phyloP scores from a whole-genome alignment of 2,329 filamentous ascomycete species.

The Fusarium sp. region DNA sequence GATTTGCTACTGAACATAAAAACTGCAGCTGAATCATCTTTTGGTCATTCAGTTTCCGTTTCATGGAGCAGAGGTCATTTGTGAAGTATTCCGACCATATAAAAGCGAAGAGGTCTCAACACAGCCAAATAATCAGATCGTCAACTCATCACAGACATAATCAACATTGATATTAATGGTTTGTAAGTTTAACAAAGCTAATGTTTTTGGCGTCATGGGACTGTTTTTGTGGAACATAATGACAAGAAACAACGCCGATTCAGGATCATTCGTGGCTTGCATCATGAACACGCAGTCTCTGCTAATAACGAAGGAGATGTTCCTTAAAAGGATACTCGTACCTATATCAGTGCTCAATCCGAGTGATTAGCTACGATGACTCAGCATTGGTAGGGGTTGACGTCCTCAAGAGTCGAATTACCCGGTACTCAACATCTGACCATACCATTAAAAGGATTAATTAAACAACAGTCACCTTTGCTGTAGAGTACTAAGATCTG shows the following conservation, averaged over 20 bases:
- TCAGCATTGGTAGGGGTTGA: not conserved
- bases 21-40: not conserved
- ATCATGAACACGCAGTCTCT: fast-evolving
- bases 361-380: too few relatives aligned
- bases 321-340: not conserved
- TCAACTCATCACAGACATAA: not conserved
- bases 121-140: too few relatives aligned
- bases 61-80: not conserved
- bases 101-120: fast-evolving
- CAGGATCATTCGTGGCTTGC: fast-evolving
- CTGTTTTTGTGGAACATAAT: not conserved
- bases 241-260: fast-evolving
- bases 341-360: not conserved
- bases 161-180: fast-evolving
- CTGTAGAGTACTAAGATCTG: fast-evolving
- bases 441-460: fast-evolving
- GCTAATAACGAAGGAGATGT: not conserved
- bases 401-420: not conserved
- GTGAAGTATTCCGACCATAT: too few relatives aligned
- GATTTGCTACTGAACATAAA: fast-evolving
- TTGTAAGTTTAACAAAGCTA: too few relatives aligned
- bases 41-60: fast-evolving
- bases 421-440: not conserved
- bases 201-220: too few relatives aligned
- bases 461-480: fast-evolving